Evolutionary conservation across 257 asterid genomes (phyloP), one percentile per base, ranked within the genome.

Genomic region (Nicotiana paniculata): DNA sequence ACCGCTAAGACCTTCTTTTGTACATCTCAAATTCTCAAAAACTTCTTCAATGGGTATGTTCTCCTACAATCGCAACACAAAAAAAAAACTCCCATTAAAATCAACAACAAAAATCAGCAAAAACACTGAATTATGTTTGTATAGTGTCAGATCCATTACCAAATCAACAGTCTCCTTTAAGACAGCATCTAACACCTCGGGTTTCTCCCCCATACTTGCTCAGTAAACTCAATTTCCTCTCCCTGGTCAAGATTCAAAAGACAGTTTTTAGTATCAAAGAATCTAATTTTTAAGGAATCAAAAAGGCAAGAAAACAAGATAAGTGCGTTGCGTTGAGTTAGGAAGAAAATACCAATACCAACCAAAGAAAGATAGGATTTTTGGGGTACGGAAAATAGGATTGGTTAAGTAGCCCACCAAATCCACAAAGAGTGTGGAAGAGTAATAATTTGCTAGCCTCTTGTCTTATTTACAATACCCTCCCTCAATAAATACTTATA

Each of bases 151-250:
- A 96, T 96, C 99, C 97, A 89, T 93, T 93, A 94, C 99, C 98
- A 96, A 94, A 94, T 96, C 99, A 64, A 96, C 99, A 55, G 97
- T 94, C 77, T 96, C 99, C 89, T 91, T 96, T 93, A 96, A 81
- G 35, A 96, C 99, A 85, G 99, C 98, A 51, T 96, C 99, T 59
- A 96, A 88, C 90, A 92, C 97, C 86, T 96, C 98, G 87, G 98
- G 87, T 86, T 96, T 93, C 76, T 96, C 97, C 81, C 86, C 99
- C 99, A 94, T 93, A 88, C 55, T 26, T 68, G 1, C 43, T 61
- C 1, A 28, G 30, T 28, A 28, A 28, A 28, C 30, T 43, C 37
- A 32, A 28, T 69, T 69, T 69, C 9, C 77, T 69, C 77, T 69
- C 57, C 77, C 77, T 69, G 39, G 13, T 69, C 21, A 72, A 46